Conservation (phyloP, 768 basidiomycete genomes). For the Hygrocybe punicea region DNA sequence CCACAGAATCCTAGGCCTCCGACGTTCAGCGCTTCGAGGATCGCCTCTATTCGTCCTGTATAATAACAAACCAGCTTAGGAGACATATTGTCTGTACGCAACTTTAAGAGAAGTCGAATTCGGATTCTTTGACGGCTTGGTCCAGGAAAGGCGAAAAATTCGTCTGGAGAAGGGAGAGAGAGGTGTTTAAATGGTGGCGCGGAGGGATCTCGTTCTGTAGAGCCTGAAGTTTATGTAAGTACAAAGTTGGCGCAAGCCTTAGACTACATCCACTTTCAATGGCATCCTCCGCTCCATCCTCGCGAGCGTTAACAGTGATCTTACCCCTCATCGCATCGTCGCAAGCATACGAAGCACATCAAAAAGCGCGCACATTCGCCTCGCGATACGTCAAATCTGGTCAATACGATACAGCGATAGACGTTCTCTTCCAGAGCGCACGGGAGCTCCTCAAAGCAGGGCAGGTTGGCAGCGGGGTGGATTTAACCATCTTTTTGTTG, state of each 20-base stretch:
- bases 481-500: conserved; percentile 74
- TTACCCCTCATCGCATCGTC: conserved; percentile 68
- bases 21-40: too few relatives aligned
- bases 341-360: conserved; percentile 86
- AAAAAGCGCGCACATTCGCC: conserved; percentile 94
- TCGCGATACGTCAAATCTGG: conserved; percentile 78
- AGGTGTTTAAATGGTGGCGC: too few relatives aligned
- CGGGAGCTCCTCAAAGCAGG: conserved; percentile 84
- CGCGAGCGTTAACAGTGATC: conserved; percentile 71
- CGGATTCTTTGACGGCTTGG: too few relatives aligned
- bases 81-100: too few relatives aligned
- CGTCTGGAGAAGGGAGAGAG: too few relatives aligned
- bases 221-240: conserved; percentile 38
- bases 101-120: too few relatives aligned
- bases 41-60: too few relatives aligned
- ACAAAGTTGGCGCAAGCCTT: not conserved
- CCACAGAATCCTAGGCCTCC: too few relatives aligned
- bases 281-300: conserved; percentile 29
- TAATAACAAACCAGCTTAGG: too few relatives aligned
- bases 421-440: conserved; percentile 88
- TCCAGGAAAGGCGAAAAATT: too few relatives aligned
- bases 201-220: conserved; percentile 85
- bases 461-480: conserved; percentile 86
- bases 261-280: not conserved
- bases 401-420: conserved; percentile 83